A percentile compares a stretch with the other conserved stretches of the same genome.
Evolutionary conservation across 345 rosid genomes (phyloP).

Genomic region (Eucalyptus globulus): DNA sequence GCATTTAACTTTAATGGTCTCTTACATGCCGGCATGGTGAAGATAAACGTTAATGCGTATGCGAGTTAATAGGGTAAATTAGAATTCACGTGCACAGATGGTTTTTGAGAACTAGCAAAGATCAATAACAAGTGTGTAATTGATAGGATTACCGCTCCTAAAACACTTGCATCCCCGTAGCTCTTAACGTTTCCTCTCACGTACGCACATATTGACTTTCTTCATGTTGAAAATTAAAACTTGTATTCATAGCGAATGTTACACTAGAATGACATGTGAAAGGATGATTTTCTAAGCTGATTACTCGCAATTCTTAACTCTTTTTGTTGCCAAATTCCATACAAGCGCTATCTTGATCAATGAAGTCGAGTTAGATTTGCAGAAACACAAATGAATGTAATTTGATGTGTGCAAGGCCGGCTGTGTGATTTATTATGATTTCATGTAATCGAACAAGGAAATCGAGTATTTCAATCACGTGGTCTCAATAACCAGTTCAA

Average conservation of each 20-base stretch:
- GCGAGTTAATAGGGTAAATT: neutral
- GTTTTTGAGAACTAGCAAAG: neutral
- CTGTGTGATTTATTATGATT: neutral
- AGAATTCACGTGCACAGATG: neutral
- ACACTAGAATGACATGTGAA: neutral
- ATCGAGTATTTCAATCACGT: neutral
- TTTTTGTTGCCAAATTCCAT: neutral
- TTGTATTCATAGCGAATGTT: neutral
- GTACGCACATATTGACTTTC: neutral
- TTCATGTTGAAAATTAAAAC: neutral
- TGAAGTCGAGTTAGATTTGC: neutral
- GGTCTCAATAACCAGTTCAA: neutral
- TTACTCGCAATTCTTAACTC: neutral
- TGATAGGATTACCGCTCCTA: neutral
- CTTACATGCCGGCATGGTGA: neutral
- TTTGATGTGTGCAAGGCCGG: neutral
- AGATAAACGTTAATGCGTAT: neutral
- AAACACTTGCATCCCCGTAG: neutral
- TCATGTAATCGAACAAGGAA: neutral
- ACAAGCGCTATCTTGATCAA: neutral
- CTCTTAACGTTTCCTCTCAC: neutral
- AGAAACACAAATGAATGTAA: neutral
- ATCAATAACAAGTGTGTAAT: neutral
- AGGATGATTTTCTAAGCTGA: neutral
- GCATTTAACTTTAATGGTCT: neutral